Conservation (phyloP, 805 yeast genomes). For the Kluyveromyces nonfermentans region DNA sequence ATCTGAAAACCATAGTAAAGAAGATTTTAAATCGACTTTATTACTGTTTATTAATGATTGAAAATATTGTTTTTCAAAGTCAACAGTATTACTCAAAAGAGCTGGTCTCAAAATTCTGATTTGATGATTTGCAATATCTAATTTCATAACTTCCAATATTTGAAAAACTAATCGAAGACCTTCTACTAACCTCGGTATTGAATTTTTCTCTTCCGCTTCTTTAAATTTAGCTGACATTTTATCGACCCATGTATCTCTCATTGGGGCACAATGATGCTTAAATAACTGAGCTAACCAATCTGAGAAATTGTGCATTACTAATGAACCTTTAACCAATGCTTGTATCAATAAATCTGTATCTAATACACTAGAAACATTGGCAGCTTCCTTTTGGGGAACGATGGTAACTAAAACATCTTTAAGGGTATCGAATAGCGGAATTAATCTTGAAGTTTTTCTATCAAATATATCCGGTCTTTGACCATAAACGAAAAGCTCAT, state of each 20-base stretch:
- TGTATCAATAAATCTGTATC: constrained; percentile 71
- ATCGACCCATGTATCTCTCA: constrained; percentile 85
- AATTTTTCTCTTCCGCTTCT: constrained; percentile 33
- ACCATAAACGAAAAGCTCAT: constrained; percentile 47
- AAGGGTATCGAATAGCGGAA: constrained; percentile 67
- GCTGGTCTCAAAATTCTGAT: constrained; percentile 78
- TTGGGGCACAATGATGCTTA: constrained; percentile 90
- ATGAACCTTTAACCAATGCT: constrained; percentile 60
- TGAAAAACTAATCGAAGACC: constrained; percentile 73
- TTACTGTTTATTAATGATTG: constrained; percentile 34
- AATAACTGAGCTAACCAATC: constrained; percentile 69
- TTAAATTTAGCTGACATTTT: constrained; percentile 60
- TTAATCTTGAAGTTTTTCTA: constrained; percentile 39
- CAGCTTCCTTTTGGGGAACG: constrained; percentile 68
- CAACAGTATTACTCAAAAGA: constrained; percentile 76
- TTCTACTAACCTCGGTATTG: constrained; percentile 49
- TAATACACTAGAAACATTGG: constrained; percentile 56
- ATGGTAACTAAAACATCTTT: constrained; percentile 66
- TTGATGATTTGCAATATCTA: constrained; percentile 93
- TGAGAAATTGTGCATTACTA: constrained; percentile 62
- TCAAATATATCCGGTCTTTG: constrained; percentile 21
- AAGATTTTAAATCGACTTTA: constrained; percentile 50
- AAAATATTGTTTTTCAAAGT: constrained; percentile 81
- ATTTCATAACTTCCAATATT: constrained; percentile 86
- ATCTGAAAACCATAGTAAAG: constrained; percentile 54